Evolutionary conservation across 2,329 filamentous ascomycete species (phyloP).

Genomic region (Helotiales sp.): DNA sequence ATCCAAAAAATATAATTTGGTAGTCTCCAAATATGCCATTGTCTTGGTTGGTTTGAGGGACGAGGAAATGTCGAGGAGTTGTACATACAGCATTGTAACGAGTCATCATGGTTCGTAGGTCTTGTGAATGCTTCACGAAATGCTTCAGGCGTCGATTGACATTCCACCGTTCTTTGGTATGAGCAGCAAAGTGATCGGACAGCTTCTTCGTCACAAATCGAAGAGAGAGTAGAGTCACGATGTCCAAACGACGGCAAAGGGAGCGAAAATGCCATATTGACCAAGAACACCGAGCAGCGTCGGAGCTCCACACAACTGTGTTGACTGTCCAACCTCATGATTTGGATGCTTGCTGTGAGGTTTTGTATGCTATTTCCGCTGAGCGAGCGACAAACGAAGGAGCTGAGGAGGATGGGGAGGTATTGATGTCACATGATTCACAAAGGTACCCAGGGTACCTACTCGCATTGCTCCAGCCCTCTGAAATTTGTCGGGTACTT

Average conservation of each 20-base stretch:
- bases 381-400: no score
- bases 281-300: not conserved
- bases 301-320: not conserved
- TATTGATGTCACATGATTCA: no score
- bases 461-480: no score
- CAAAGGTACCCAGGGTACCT: no score
- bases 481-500: no score
- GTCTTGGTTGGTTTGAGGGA: no score
- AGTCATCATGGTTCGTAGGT: constrained; percentile 12
- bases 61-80: not conserved
- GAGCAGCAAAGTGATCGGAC: not conserved
- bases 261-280: constrained; percentile 2
- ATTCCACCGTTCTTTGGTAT: constrained; percentile 10
- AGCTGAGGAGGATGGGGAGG: no score
- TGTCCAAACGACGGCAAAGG: not conserved
- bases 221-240: not conserved
- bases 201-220: not conserved
- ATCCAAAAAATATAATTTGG: not conserved
- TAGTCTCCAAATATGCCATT: no score
- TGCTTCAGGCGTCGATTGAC: constrained; percentile 14
- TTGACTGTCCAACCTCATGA: not conserved
- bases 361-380: not conserved
- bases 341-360: not conserved
- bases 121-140: constrained; percentile 16
- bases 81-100: constrained; percentile 3